Conservation (phyloP, 495 filamentous ascomycete genomes). For the Podospora anserina region DNA sequence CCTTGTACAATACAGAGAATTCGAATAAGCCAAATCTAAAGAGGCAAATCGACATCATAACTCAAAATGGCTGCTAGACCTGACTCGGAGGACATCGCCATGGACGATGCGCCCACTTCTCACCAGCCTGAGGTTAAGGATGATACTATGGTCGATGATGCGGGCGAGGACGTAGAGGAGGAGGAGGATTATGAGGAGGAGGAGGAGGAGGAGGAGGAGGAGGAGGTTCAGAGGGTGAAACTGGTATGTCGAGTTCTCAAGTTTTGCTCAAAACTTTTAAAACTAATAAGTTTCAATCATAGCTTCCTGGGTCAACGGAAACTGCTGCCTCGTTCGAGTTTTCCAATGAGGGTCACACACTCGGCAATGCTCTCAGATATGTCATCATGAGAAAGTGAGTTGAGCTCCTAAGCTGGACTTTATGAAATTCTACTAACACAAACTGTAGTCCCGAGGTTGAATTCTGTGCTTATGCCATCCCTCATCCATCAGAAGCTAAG, state of each 20-base stretch:
- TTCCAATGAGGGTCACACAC: constrained; percentile 84
- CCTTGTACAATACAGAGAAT: background rate
- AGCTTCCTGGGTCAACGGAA: constrained; percentile 69
- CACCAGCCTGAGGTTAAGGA: constrained; percentile 41
- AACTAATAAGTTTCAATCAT: constrained; percentile 7
- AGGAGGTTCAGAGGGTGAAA: constrained; percentile 33
- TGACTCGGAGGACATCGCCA: constrained; percentile 42
- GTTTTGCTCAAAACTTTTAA: constrained; percentile 4
- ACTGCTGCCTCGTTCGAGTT: constrained; percentile 79
- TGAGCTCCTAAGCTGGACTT: too few relatives aligned
- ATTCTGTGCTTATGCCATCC: constrained; percentile 97
- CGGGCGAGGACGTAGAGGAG: constrained; percentile 16
- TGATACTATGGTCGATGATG: constrained; percentile 36
- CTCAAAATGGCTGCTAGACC: constrained; percentile 17
- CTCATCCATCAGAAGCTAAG: constrained; percentile 90
- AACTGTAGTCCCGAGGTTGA: constrained; percentile 78
- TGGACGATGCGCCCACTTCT: constrained; percentile 51
- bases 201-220: constrained; percentile 34
- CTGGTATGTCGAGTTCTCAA: constrained; percentile 28
- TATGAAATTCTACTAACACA: constrained; percentile 8
- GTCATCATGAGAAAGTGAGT: constrained; percentile 96
- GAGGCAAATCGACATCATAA: constrained; percentile 33
- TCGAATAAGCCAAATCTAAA: background rate
- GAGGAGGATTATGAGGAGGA: constrained; percentile 35
- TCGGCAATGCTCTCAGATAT: constrained; percentile 90